These are phyloP conservation scores for Senna tora DNA, from an alignment of 306 rosid genomes.

Conservation along the genomic window DNA sequence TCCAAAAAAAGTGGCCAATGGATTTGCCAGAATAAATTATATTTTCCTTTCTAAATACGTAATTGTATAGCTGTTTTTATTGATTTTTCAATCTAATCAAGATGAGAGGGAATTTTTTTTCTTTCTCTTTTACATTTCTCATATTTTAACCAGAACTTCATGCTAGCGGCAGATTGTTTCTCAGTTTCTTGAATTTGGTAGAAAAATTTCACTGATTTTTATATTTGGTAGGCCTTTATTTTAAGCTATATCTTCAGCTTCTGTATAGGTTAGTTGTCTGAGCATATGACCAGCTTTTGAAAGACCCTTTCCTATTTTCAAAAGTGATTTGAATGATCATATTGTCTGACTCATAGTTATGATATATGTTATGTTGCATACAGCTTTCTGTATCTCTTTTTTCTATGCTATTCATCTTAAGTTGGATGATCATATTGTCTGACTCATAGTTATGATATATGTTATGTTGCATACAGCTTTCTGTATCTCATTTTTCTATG, in stretches of 20 bases:
- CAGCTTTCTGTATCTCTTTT: conserved; percentile 18
- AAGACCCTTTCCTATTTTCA: conserved; percentile 19
- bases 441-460: conserved; percentile 31
- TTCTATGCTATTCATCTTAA: conserved; percentile 33
- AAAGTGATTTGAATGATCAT: conserved; percentile 31
- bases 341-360: conserved; percentile 25
- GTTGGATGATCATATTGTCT: conserved; percentile 35
- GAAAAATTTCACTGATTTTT: background rate
- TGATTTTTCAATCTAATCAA: background rate
- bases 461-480: conserved; percentile 16
- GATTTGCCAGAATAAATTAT: background rate
- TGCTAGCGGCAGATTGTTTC: conserved; percentile 22
- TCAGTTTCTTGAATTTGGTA: conserved; percentile 30
- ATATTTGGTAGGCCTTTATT: background rate
- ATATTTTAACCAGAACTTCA: background rate
- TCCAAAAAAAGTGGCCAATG: background rate
- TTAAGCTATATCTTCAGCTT: background rate
- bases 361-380: conserved; percentile 25
- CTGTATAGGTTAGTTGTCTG: background rate
- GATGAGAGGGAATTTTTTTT: background rate
- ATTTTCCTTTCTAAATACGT: too few species aligned
- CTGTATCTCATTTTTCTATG: conserved; percentile 25
- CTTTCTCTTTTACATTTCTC: conserved; percentile 15
- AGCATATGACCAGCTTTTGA: conserved; percentile 8
- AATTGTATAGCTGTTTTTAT: background rate